Percentiles rank a stretch among this genome's conserved stretches.
phyloP scores from a whole-genome alignment of 495 filamentous ascomycete species.

The Recurvomyces mirabilis region DNA sequence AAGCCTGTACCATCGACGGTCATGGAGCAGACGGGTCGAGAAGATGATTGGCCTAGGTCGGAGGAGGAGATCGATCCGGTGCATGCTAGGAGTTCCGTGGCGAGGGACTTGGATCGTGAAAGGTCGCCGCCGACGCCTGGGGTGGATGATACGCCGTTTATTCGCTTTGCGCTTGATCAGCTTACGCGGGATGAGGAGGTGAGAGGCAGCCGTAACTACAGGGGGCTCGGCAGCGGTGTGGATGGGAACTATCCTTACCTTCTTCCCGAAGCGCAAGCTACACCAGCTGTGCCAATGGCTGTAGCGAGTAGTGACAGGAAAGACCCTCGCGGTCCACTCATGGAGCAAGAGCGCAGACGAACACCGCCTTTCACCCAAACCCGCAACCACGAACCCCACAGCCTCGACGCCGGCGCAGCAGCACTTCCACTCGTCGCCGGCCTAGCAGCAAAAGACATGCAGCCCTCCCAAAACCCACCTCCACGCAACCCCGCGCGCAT shows the following conservation, averaged over 20 bases:
- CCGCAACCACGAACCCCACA: neutral
- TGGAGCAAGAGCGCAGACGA: neutral
- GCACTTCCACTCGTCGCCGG: neutral
- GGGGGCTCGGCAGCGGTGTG: constrained; percentile 7
- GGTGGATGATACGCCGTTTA: constrained; percentile 56
- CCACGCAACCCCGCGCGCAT: neutral
- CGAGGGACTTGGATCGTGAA: constrained; percentile 27
- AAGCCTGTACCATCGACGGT: constrained; percentile 20
- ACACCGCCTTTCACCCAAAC: neutral
- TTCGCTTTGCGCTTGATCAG: constrained; percentile 63
- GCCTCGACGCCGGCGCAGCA: neutral
- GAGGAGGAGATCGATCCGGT: constrained; percentile 6
- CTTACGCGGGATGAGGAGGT: constrained; percentile 55
- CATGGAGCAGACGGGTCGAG: constrained; percentile 3
- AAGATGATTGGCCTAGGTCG: no score
- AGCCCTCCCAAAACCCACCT: neutral
- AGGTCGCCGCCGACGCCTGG: constrained; percentile 47
- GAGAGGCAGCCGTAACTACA: constrained; percentile 15
- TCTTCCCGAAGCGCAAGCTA: neutral
- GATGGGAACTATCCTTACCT: constrained; percentile 10
- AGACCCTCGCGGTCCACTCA: no score
- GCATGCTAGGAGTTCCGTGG: constrained; percentile 5
- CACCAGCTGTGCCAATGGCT: neutral
- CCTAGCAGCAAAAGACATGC: neutral
- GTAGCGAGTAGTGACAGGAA: neutral